Conservation (phyloP, 495 filamentous ascomycete genomes). For the Pseudoneurospora amorphoporcata region DNA sequence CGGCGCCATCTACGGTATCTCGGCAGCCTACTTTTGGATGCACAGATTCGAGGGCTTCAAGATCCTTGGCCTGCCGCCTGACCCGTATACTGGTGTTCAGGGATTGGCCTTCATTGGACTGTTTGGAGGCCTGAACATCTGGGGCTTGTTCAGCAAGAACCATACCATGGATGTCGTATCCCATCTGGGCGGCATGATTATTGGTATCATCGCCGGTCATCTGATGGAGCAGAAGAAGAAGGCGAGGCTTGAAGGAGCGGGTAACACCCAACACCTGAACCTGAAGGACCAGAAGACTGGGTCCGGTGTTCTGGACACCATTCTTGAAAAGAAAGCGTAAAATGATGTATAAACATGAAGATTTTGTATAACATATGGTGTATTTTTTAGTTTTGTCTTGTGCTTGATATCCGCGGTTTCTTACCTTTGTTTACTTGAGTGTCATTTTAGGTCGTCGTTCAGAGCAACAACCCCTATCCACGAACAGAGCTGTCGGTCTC, state of each 20-base stretch:
- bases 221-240: slow-evolving; percentile 19
- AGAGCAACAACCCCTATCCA: not conserved
- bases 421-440: not conserved
- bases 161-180: slow-evolving; percentile 52
- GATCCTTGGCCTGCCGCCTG: slow-evolving; percentile 41
- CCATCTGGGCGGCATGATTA: slow-evolving; percentile 59
- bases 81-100: slow-evolving; percentile 39
- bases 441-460: not conserved
- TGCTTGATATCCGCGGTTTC: not conserved
- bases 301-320: not conserved
- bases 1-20: slow-evolving; percentile 57
- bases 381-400: not conserved
- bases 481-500: not conserved
- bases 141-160: slow-evolving; percentile 26
- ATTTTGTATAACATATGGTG: not conserved
- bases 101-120: slow-evolving; percentile 39
- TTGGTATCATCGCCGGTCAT: slow-evolving; percentile 36
- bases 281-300: not conserved
- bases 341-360: not conserved
- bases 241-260: slow-evolving; percentile 1
- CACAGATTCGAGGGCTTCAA: slow-evolving; percentile 43
- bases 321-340: not conserved
- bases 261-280: not conserved
- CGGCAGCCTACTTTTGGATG: slow-evolving; percentile 59
- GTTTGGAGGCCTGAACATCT: slow-evolving; percentile 36